phyloP scores from a whole-genome alignment of 73 alveolate genomes.

The Paramecium caudatum region DNA sequence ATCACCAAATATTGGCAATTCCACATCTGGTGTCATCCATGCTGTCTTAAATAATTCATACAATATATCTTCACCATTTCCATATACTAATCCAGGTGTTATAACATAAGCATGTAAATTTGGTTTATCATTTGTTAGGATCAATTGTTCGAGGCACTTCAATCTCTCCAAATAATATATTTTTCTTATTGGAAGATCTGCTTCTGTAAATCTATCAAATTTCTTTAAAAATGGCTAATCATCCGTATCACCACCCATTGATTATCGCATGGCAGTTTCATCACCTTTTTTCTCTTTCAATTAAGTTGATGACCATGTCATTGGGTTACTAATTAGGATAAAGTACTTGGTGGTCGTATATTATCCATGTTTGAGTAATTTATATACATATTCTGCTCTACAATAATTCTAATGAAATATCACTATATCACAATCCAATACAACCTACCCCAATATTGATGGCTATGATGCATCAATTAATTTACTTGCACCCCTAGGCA shows the following conservation, averaged over 20 bases:
- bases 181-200: conserved; percentile 26
- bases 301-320: conserved; percentile 30
- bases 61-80: conserved; percentile 55
- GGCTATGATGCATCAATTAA: conserved; percentile 44
- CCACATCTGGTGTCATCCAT: conserved; percentile 67
- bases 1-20: conserved; percentile 74
- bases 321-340: neutral
- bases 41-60: conserved; percentile 66
- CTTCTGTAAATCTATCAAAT: neutral
- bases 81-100: conserved; percentile 33
- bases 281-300: conserved; percentile 16
- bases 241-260: neutral
- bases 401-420: conserved; percentile 21
- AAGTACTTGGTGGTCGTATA: neutral
- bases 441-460: neutral
- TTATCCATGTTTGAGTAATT: conserved; percentile 32
- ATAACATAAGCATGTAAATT: conserved; percentile 8
- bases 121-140: conserved; percentile 1
- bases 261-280: conserved; percentile 10
- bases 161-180: neutral
- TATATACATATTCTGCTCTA: conserved; percentile 29
- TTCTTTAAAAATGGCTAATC: conserved; percentile 30
- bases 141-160: neutral
- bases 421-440: neutral
- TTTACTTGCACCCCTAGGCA: conserved; percentile 75